Conservation (phyloP, 169 alveolate genomes). For the Cryptosporidium sp. region DNA sequence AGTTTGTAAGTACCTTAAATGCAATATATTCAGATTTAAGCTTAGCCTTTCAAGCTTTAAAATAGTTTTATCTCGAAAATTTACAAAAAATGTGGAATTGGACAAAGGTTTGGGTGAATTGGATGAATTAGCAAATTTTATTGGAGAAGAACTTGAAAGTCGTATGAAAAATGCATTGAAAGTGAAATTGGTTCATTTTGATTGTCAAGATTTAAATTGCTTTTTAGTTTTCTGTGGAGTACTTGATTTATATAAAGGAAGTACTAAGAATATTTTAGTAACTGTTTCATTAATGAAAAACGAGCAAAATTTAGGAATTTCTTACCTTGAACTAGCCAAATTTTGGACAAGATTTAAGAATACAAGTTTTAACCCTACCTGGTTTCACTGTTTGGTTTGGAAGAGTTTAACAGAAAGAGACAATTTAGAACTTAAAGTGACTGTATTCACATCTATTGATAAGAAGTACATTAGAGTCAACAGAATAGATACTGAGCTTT, state of each 20-base stretch:
- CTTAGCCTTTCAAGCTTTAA: neutral
- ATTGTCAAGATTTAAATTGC: slow-evolving; percentile 3
- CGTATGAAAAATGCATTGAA: slow-evolving; percentile 24
- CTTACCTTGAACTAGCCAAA: neutral
- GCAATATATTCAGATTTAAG: slow-evolving; percentile 18
- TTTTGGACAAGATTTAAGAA: slow-evolving; percentile 18
- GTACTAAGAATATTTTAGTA: slow-evolving; percentile 35
- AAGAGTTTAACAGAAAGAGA: slow-evolving; percentile 1
- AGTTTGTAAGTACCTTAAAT: slow-evolving; percentile 20
- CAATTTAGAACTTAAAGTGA: slow-evolving; percentile 25
- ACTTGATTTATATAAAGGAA: slow-evolving; percentile 4
- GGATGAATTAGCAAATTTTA: slow-evolving; percentile 20
- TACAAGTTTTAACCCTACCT: neutral
- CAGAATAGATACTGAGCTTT: neutral
- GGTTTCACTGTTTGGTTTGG: slow-evolving; percentile 39
- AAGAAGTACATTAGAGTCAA: slow-evolving; percentile 30
- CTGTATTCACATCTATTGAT: slow-evolving; percentile 22
- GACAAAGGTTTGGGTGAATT: slow-evolving; percentile 1
- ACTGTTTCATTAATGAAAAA: slow-evolving; percentile 13
- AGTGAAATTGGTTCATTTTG: slow-evolving; percentile 33
- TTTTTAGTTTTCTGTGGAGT: slow-evolving; percentile 53
- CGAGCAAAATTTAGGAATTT: neutral
- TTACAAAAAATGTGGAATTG: neutral
- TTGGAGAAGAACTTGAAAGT: slow-evolving; percentile 36
- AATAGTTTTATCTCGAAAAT: slow-evolving; percentile 16